Conservation (phyloP, 768 basidiomycete genomes). For the Podaxis sp. region DNA sequence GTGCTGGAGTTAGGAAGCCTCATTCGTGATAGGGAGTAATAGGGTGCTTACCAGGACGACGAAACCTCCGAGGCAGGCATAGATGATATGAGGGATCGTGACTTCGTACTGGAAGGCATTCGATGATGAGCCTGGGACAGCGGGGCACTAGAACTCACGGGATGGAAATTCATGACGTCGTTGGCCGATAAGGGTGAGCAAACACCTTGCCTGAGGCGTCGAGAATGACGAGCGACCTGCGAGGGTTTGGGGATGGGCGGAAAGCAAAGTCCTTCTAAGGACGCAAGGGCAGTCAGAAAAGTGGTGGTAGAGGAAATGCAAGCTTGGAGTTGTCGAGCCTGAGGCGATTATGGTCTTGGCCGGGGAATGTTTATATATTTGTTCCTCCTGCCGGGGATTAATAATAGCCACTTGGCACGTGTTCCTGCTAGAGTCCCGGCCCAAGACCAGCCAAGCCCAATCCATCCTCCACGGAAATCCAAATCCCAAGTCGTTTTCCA, state of each 20-base stretch:
- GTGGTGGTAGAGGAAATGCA: constrained; percentile 14
- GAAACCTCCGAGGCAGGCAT: constrained; percentile 78
- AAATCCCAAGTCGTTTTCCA: neutral
- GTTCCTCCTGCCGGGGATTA: constrained; percentile 18
- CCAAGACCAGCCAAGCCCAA: constrained; percentile 4
- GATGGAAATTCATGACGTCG: constrained; percentile 44
- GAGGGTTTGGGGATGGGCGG: neutral
- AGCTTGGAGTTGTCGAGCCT: constrained; percentile 16
- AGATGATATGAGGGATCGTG: constrained; percentile 68
- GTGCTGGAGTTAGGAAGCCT: neutral
- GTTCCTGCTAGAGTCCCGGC: neutral
- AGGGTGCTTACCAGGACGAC: constrained; percentile 61
- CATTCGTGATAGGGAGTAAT: neutral
- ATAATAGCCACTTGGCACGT: constrained; percentile 16
- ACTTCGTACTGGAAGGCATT: constrained; percentile 47
- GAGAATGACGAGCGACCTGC: neutral
- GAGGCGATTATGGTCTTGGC: constrained; percentile 11
- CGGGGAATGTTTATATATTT: constrained; percentile 19
- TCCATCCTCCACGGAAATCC: constrained; percentile 5
- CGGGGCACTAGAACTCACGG: constrained; percentile 30
- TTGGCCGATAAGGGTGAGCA: constrained; percentile 5
- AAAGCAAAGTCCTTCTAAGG: constrained; percentile 1
- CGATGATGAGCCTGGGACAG: constrained; percentile 12
- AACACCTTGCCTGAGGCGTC: neutral
- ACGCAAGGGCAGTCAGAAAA: constrained; percentile 1